Conservation (phyloP, 2,329 filamentous ascomycete species). For the Escovopsis weberi region DNA sequence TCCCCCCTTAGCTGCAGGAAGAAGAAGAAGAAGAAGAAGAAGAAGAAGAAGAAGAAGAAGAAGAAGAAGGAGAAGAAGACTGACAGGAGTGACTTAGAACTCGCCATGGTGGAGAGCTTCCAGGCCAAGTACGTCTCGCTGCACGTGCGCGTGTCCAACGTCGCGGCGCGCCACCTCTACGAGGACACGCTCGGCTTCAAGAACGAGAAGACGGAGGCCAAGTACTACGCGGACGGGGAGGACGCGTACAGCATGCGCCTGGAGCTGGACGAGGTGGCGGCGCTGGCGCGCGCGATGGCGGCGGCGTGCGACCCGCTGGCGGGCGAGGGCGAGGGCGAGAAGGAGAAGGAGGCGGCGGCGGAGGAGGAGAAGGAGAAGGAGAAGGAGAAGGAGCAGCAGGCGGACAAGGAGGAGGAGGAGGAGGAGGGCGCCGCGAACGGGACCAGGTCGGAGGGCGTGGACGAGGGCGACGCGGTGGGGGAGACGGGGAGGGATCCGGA, state of each 20-base stretch:
- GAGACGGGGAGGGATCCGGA: conserved; percentile 41
- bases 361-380: conserved; percentile 24
- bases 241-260: conserved; percentile 92
- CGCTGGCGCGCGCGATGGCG: conserved; percentile 27
- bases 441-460: conserved; percentile 25
- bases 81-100: conserved; percentile 40
- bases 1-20: conserved; percentile 1
- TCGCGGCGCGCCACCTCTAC: conserved; percentile 82
- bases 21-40: no score
- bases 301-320: conserved; percentile 22
- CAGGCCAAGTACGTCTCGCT: conserved; percentile 84
- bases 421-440: conserved; percentile 21
- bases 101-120: conserved; percentile 94
- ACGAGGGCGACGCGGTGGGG: conserved; percentile 60
- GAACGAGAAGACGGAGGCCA: conserved; percentile 70
- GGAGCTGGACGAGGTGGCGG: conserved; percentile 52
- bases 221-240: conserved; percentile 96
- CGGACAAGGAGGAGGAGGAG: conserved; percentile 15
- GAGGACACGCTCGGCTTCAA: conserved; percentile 81
- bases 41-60: background rate
- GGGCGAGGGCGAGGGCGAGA: conserved; percentile 20
- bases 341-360: conserved; percentile 21
- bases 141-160: conserved; percentile 90
- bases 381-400: conserved; percentile 13
- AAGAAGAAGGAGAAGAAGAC: background rate